These are phyloP conservation scores for Mortierella sp. DNA, from an alignment of 371 early-diverging fungal genomes.

Conservation along the genomic window DNA sequence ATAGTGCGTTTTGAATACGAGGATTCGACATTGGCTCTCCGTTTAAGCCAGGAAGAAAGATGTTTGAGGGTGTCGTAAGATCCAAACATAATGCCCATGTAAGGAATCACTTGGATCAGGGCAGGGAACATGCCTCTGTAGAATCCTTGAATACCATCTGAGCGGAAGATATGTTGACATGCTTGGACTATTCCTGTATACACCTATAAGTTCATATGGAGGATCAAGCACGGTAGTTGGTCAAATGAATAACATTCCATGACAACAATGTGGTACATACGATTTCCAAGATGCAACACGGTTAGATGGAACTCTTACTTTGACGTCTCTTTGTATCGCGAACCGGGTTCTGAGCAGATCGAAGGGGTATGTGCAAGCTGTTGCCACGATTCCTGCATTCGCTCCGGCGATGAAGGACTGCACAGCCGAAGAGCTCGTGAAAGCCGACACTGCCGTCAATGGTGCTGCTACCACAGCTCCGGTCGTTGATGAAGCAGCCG, in stretches of 20 bases:
- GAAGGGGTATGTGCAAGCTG: slow-evolving; percentile 89
- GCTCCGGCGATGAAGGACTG: slow-evolving; percentile 79
- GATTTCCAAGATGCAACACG: no score
- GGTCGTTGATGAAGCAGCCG: neutral
- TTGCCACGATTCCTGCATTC: slow-evolving; percentile 82
- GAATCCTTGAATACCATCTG: slow-evolving; percentile 86
- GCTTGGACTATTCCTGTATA: slow-evolving; percentile 76
- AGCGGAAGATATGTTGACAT: slow-evolving; percentile 65
- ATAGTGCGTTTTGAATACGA: slow-evolving; percentile 2
- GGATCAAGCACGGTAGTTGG: no score
- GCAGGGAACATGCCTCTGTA: slow-evolving; percentile 90
- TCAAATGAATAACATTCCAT: no score
- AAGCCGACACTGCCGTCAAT: slow-evolving; percentile 2
- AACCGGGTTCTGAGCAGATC: slow-evolving; percentile 95
- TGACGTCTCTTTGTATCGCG: slow-evolving; percentile 78
- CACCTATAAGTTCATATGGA: slow-evolving; percentile 56
- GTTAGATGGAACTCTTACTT: slow-evolving; percentile 42
- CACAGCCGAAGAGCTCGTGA: slow-evolving; percentile 33
- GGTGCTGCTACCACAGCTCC: neutral
- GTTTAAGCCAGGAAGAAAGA: slow-evolving; percentile 51
- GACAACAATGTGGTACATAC: no score
- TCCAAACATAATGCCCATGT: slow-evolving; percentile 90
- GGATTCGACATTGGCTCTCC: slow-evolving; percentile 1
- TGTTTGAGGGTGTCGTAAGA: slow-evolving; percentile 75
- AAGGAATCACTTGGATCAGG: slow-evolving; percentile 90